phyloP scores from a whole-genome alignment of 2,329 filamentous ascomycete species.

The Rachicladosporium sp. region DNA sequence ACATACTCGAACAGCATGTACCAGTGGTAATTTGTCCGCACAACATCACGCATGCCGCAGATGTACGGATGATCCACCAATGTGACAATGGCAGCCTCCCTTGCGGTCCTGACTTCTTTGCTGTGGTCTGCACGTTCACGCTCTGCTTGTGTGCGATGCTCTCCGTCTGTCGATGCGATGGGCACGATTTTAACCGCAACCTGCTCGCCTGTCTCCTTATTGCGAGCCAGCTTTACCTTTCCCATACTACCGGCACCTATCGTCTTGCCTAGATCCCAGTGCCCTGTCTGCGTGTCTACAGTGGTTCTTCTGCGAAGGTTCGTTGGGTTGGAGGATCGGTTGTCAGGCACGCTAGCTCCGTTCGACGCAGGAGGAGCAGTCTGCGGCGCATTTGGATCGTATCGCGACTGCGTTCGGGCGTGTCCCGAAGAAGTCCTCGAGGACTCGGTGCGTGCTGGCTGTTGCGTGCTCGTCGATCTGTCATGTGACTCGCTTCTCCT shows the following conservation, averaged over 20 bases:
- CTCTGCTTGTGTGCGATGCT: conserved; percentile 58
- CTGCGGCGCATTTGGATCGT: conserved; percentile 30
- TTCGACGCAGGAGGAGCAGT: conserved; percentile 14
- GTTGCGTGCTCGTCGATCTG: conserved; percentile 22
- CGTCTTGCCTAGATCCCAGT: conserved; percentile 92
- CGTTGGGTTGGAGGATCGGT: conserved; percentile 12
- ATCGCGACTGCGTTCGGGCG: conserved; percentile 26
- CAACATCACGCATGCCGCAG: conserved; percentile 87
- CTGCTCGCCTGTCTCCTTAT: conserved; percentile 82
- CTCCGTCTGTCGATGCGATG: conserved; percentile 66
- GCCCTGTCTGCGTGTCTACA: conserved; percentile 79
- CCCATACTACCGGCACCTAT: conserved; percentile 98
- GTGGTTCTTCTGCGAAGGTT: conserved; percentile 55
- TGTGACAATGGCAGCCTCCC: conserved; percentile 92
- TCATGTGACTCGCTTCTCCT: conserved; percentile 56
- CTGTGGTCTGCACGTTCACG: conserved; percentile 88
- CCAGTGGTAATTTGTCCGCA: conserved; percentile 96
- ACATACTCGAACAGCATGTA: conserved; percentile 99
- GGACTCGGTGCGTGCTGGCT: conserved; percentile 41
- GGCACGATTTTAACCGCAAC: conserved; percentile 97
- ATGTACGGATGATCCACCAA: conserved; percentile 91
- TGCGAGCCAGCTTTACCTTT: conserved; percentile 91
- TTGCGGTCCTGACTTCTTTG: conserved; percentile 87
- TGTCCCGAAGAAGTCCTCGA: conserved; percentile 34
- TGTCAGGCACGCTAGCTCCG: conserved; percentile 15